Evolutionary conservation across 2,329 filamentous ascomycete genomes (phyloP), one percentile per base, ranked within the genome.

Genomic region (Fusarium stilboides): DNA sequence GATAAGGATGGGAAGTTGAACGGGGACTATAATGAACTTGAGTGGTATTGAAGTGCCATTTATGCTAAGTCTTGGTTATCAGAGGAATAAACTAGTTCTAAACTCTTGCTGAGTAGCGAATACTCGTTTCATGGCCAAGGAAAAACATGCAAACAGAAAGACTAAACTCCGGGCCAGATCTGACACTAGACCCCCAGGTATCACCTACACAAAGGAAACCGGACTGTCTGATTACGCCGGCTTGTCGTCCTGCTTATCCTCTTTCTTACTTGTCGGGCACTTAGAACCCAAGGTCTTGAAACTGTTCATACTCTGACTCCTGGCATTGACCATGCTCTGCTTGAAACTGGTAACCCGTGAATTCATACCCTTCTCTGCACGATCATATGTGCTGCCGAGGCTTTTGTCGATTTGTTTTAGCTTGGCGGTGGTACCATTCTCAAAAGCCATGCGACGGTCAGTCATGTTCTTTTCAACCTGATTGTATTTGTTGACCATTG

Each of bases 31-130:
- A 46, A 60, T n/a, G 57, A 14, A 1, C 24, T 68, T 10, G 67
- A 64, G 34, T 68, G 67, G 67, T 70, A 70, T 20, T 68, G 51
- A 42, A 14, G 6, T 39, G 19, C n/a, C 20, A 12, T 2, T 13
- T 24, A 8, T 17, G 34, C 34, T 13, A 26, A 2, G 9, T 3
- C 8, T 40, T 13, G 33, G 14, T 15, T 17, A 9, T 36, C 8
- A 8, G 8, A 6, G 10, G 8, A 17, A 36, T 36, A 36, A 15
- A 36, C 34, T 15, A 5, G 34, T 8, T 36, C 34, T 17, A 36
- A 15, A 6, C 14, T 36, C 14, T 36, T 12, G 7, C 8, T 5
- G 5, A 36, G 8, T 17, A 17, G 14, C 3, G 2, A 15, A 6
- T 33, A 12, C 3, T 20, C n/a, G 31, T 28, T 36, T 5, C 8